These are phyloP conservation scores for Cryphonectria carpinicola DNA, from an alignment of 2,329 filamentous ascomycete genomes.

Conservation along the genomic window DNA sequence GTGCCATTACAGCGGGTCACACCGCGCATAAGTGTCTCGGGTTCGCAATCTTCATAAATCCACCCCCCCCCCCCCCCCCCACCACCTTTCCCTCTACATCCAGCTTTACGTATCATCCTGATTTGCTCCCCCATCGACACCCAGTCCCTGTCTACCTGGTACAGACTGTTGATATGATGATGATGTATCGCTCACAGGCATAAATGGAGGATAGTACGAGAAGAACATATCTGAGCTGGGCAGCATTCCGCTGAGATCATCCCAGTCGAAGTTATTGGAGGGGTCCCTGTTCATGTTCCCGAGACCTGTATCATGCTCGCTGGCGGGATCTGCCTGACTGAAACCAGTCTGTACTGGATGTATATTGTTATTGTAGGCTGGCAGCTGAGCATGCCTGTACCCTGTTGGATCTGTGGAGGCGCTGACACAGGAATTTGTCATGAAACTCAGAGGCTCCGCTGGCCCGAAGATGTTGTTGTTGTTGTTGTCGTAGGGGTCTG, in stretches of 20 bases:
- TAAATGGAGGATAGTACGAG: neutral
- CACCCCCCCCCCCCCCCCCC: no score
- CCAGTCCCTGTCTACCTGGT: neutral
- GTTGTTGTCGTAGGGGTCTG: constrained; percentile 11
- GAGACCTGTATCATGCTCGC: neutral
- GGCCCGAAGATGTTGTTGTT: neutral
- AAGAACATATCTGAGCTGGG: constrained; percentile 6
- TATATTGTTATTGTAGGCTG: neutral
- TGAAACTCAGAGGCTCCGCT: neutral
- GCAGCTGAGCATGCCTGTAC: neutral
- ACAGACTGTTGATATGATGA: neutral
- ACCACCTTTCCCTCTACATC: neutral
- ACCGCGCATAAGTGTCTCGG: neutral
- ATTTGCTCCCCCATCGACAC: neutral
- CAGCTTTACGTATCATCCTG: no score
- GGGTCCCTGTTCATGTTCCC: constrained; percentile 17
- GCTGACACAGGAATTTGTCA: neutral
- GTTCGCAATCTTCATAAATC: neutral
- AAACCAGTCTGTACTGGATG: neutral
- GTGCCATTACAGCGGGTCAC: neutral
- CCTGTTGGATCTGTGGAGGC: neutral
- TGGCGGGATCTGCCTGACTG: neutral
- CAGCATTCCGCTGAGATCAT: neutral
- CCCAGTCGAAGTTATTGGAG: constrained; percentile 15
- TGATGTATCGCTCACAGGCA: neutral